These are phyloP conservation scores for Alternaria arborescens DNA, from an alignment of 2,329 filamentous ascomycete species.

Conservation along the genomic window DNA sequence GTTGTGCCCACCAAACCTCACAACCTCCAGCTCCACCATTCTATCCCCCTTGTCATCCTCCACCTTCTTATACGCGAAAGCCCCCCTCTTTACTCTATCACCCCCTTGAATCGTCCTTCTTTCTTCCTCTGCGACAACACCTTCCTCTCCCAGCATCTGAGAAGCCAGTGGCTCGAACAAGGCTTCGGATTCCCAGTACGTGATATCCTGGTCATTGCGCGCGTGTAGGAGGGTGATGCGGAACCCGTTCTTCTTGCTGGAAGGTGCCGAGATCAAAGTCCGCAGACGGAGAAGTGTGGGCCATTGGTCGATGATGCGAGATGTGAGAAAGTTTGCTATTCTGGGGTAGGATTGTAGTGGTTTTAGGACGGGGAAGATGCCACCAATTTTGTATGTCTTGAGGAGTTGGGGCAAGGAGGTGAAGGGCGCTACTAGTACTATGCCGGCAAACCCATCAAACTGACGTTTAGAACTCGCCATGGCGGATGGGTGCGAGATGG, in stretches of 20 bases:
- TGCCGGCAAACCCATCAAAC: conserved; percentile 73
- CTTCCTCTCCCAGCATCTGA: conserved; percentile 42
- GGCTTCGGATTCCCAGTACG: conserved; percentile 69
- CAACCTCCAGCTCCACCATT: conserved; percentile 53
- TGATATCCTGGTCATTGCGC: conserved; percentile 82
- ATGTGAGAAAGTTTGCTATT: conserved; percentile 67
- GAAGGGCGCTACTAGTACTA: conserved; percentile 83
- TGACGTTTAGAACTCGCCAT: background rate
- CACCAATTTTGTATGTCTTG: conserved; percentile 79
- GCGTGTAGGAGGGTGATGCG: conserved; percentile 77
- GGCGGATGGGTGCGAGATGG: conserved; percentile 35
- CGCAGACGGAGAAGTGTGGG: conserved; percentile 72
- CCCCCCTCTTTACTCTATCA: conserved; percentile 45
- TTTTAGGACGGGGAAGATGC: conserved; percentile 78
- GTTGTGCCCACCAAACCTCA: conserved; percentile 67
- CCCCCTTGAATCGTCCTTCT: conserved; percentile 43
- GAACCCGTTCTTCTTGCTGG: background rate
- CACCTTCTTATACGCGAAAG: conserved; percentile 47
- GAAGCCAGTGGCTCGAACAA: conserved; percentile 39
- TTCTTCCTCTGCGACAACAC: conserved; percentile 33
- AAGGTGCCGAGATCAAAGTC: conserved; percentile 50
- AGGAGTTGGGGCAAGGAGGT: conserved; percentile 77
- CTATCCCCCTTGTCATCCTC: conserved; percentile 40
- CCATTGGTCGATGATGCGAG: conserved; percentile 82
- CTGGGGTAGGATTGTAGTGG: conserved; percentile 74